phyloP scores from a whole-genome alignment of 2,329 filamentous ascomycete genomes.

The Monosporascus sp. region DNA sequence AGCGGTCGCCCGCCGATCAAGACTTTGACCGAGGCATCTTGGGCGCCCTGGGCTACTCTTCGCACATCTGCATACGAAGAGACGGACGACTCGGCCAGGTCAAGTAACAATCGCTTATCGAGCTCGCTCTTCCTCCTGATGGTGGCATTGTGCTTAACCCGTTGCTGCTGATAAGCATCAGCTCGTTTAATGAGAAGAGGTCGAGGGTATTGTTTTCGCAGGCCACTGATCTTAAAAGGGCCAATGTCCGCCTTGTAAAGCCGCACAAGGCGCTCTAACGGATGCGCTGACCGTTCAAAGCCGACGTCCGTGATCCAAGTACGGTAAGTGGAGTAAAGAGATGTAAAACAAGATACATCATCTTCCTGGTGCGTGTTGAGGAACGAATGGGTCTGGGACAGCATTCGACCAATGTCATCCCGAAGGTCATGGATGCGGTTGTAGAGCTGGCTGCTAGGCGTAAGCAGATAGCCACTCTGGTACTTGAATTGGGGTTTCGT shows the following conservation, averaged over 20 bases:
- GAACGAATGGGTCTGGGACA: slow-evolving; percentile 83
- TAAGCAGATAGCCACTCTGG: slow-evolving; percentile 79
- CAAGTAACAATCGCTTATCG: slow-evolving; percentile 77
- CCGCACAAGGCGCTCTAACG: slow-evolving; percentile 79
- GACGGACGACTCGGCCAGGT: slow-evolving; percentile 83
- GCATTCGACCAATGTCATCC: slow-evolving; percentile 70
- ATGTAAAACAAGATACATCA: slow-evolving; percentile 91
- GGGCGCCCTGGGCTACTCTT: slow-evolving; percentile 85
- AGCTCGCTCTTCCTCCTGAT: slow-evolving; percentile 85
- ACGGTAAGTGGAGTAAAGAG: slow-evolving; percentile 84
- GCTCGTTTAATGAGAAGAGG: slow-evolving; percentile 89
- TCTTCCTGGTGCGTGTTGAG: slow-evolving; percentile 82
- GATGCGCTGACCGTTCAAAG: slow-evolving; percentile 90
- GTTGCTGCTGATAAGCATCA: slow-evolving; percentile 89
- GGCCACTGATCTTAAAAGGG: slow-evolving; percentile 89
- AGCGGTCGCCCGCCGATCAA: slow-evolving; percentile 83
- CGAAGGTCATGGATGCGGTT: slow-evolving; percentile 74
- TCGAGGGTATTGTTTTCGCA: slow-evolving; percentile 87
- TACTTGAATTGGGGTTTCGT: slow-evolving; percentile 85
- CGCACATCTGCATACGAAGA: slow-evolving; percentile 94
- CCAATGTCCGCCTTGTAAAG: slow-evolving; percentile 83
- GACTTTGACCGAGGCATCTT: slow-evolving; percentile 89
- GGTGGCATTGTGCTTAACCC: slow-evolving; percentile 89
- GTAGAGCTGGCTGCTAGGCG: slow-evolving; percentile 57
- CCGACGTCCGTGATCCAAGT: slow-evolving; percentile 98